Evolutionary conservation across 1,284 basidiomycete species (phyloP).

Genomic region (Sanghuangporus weigelae): DNA sequence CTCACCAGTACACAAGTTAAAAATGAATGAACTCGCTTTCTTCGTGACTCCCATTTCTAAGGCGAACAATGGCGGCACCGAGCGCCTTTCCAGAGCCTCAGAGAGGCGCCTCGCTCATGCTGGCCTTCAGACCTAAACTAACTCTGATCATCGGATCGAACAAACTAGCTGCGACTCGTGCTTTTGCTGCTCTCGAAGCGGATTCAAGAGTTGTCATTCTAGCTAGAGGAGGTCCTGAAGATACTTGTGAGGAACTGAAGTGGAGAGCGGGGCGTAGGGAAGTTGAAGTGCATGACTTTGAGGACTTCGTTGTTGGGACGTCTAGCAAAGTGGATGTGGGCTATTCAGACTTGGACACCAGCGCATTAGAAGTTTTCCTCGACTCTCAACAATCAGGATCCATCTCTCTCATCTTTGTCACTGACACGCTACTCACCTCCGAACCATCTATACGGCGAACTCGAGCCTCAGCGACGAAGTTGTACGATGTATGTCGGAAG

Average conservation of each 20-base stretch:
- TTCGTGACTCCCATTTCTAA: neutral
- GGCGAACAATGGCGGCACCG: neutral
- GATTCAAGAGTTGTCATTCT: conserved; percentile 71
- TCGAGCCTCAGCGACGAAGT: conserved; percentile 44
- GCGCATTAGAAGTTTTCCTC: conserved; percentile 45
- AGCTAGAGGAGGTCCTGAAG: conserved; percentile 38
- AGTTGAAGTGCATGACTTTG: conserved; percentile 52
- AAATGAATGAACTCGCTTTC: neutral
- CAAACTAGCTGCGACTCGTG: conserved; percentile 73
- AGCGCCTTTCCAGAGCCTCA: conserved; percentile 34
- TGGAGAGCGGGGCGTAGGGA: conserved; percentile 57
- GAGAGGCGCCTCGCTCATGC: conserved; percentile 70
- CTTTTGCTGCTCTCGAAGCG: conserved; percentile 80
- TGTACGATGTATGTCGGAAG: conserved; percentile 49
- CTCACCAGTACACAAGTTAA: neutral
- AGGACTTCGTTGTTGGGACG: conserved; percentile 31
- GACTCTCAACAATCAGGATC: conserved; percentile 23
- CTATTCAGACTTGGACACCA: conserved; percentile 26
- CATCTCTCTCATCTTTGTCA: conserved; percentile 65
- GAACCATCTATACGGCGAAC: conserved; percentile 36
- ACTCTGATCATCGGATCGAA: conserved; percentile 76
- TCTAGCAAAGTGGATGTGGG: conserved; percentile 27
- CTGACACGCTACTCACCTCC: conserved; percentile 57
- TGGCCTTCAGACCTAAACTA: conserved; percentile 63
- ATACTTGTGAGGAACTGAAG: conserved; percentile 66